Conservation (phyloP, 2,329 filamentous ascomycete species). For the Pyrenochaeta sp. region DNA sequence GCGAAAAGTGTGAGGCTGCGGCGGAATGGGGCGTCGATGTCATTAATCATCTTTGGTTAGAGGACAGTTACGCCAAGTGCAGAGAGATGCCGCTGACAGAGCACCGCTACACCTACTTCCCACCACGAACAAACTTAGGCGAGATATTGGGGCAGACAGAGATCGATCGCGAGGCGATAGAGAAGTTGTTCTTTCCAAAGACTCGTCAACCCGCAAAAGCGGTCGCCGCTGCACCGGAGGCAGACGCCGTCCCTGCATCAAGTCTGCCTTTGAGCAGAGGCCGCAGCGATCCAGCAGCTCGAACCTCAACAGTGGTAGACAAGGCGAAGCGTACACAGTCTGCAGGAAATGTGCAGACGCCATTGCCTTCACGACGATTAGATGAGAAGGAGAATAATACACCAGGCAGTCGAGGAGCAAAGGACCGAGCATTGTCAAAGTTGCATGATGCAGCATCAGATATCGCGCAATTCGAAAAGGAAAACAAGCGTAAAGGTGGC, state of each 20-base stretch:
- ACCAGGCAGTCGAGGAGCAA: conserved; percentile 85
- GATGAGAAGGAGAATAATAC: conserved; percentile 84
- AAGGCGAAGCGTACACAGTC: conserved; percentile 39
- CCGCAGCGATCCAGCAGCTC: conserved; percentile 29
- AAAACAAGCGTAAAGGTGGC: conserved; percentile 81
- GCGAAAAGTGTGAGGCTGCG: conserved; percentile 93
- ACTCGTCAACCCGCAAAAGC: conserved; percentile 33
- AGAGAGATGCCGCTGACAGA: conserved; percentile 76
- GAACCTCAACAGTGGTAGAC: conserved; percentile 32
- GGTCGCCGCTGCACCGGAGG: conserved; percentile 24
- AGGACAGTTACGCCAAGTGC: conserved; percentile 95
- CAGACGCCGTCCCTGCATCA: conserved; percentile 26
- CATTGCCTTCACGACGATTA: conserved; percentile 51
- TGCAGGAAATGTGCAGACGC: conserved; percentile 57
- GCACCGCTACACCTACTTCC: conserved; percentile 84
- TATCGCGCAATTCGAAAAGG: conserved; percentile 90
- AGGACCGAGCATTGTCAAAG: conserved; percentile 80
- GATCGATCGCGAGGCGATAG: conserved; percentile 76
- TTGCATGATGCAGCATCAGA: conserved; percentile 82
- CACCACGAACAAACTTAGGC: conserved; percentile 85
- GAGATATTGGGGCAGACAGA: conserved; percentile 92
- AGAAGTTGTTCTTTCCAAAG: conserved; percentile 69
- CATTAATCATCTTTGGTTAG: conserved; percentile 95
- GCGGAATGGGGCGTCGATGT: conserved; percentile 91
- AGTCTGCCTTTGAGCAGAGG: conserved; percentile 22